A percentile compares a stretch with the other conserved stretches of the same genome.
phyloP scores from a whole-genome alignment of 306 rosid species.

The Citrullus amarus region DNA sequence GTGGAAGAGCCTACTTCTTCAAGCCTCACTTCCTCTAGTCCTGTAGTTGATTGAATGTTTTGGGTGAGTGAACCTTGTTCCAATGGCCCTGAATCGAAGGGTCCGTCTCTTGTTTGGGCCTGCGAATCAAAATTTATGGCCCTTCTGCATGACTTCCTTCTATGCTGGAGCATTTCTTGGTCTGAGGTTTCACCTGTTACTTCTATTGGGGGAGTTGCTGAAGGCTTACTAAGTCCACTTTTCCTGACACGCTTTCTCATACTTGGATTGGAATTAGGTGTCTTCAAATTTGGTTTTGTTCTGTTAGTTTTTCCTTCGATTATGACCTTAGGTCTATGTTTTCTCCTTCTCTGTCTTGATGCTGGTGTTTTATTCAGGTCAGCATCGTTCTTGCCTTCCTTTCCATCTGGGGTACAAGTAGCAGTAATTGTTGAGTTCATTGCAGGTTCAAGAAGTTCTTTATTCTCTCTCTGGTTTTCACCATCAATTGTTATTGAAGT shows the following conservation, averaged over 20 bases:
- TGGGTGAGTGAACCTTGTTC: not conserved
- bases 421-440: not conserved
- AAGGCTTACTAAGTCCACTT: not conserved
- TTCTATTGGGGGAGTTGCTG: conserved; percentile 7
- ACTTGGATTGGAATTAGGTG: not conserved
- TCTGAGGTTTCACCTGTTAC: conserved; percentile 7
- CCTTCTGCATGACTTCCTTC: conserved; percentile 12
- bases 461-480: not conserved
- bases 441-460: not conserved
- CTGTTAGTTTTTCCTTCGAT: conserved; percentile 6
- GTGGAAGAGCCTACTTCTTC: conserved; percentile 10
- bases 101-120: not conserved
- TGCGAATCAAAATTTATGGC: conserved; percentile 9
- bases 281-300: not conserved
- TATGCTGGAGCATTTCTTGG: not conserved
- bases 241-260: conserved; percentile 7
- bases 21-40: not conserved
- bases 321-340: conserved; percentile 16
- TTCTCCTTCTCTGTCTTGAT: conserved; percentile 7
- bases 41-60: not conserved
- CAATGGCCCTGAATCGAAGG: not conserved
- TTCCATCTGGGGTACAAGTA: conserved; percentile 7
- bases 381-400: not conserved
- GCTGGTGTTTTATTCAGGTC: conserved; percentile 1
- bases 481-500: not conserved